A percentile compares a stretch with the other conserved stretches of the same genome.
phyloP scores from a whole-genome alignment of 2,329 filamentous ascomycete genomes.

The Penicillium decumbens region DNA sequence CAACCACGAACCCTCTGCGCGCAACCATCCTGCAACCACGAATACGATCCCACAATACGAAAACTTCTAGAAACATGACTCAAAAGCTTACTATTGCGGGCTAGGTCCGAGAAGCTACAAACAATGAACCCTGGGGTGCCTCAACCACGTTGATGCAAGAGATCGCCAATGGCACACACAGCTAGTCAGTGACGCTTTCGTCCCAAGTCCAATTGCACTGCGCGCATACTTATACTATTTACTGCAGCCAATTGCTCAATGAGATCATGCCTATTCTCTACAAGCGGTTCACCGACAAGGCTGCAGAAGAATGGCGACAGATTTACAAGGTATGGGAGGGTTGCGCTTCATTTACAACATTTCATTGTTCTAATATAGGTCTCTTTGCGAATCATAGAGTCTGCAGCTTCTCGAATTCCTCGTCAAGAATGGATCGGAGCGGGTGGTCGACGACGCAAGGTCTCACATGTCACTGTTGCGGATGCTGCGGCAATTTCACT shows the following conservation, averaged over 20 bases:
- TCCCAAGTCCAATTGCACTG: neutral
- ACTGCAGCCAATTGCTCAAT: slow-evolving; percentile 78
- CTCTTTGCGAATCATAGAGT: slow-evolving; percentile 41
- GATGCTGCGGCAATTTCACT: slow-evolving; percentile 98
- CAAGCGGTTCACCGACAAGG: slow-evolving; percentile 96
- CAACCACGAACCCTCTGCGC: slow-evolving; percentile 13
- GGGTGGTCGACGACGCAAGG: slow-evolving; percentile 93
- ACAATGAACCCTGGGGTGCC: slow-evolving; percentile 96
- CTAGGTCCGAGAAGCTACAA: slow-evolving; percentile 93
- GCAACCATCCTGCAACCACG: neutral
- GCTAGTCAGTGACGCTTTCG: slow-evolving; percentile 65
- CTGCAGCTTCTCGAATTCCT: slow-evolving; percentile 95
- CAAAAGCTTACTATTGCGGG: slow-evolving; percentile 18
- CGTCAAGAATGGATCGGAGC: slow-evolving; percentile 95
- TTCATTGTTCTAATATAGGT: neutral
- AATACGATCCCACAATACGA: neutral
- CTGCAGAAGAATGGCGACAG: slow-evolving; percentile 96
- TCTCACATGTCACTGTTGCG: slow-evolving; percentile 92
- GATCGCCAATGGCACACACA: slow-evolving; percentile 95
- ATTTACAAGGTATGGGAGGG: slow-evolving; percentile 76
- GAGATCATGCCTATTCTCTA: slow-evolving; percentile 99
- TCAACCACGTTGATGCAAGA: slow-evolving; percentile 88
- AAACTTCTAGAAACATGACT: neutral
- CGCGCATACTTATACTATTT: slow-evolving; percentile 10
- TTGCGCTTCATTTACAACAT: neutral